phyloP scores from a whole-genome alignment of 2,329 filamentous ascomycete species.

The Coniella vitis region DNA sequence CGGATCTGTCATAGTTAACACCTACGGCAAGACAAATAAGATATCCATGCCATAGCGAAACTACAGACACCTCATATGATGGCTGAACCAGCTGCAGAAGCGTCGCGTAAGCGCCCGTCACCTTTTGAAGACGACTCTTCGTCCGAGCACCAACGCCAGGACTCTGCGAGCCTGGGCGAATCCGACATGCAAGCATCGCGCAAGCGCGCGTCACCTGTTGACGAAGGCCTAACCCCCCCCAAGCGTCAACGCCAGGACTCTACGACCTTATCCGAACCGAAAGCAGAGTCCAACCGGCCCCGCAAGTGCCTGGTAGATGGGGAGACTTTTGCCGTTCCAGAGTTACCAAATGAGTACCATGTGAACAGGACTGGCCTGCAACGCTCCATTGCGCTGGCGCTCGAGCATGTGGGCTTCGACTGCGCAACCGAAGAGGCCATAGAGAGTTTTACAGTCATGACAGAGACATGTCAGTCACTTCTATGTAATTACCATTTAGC shows the following conservation, averaged over 20 bases:
- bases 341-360: conserved; percentile 21
- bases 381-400: conserved; percentile 47
- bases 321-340: conserved; percentile 1
- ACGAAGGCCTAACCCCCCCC: conserved; percentile 21
- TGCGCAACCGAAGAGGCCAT: conserved; percentile 48
- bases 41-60: not conserved
- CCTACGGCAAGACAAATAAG: no score
- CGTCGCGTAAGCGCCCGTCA: conserved; percentile 28
- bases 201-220: conserved; percentile 30
- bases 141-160: conserved; percentile 26
- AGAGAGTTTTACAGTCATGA: conserved; percentile 48
- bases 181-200: conserved; percentile 1
- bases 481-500: not conserved
- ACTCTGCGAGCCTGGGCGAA: conserved; percentile 14
- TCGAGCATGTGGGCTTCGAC: conserved; percentile 54
- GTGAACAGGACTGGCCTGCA: conserved; percentile 38
- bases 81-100: conserved; percentile 6
- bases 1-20: no score
- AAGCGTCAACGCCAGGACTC: conserved; percentile 27
- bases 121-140: conserved; percentile 23
- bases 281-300: conserved; percentile 2
- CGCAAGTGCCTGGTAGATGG: not conserved
- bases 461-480: conserved; percentile 48
- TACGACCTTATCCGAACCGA: conserved; percentile 10
- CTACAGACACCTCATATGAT: not conserved